These are phyloP conservation scores for Tubosaeta sp. DNA, from an alignment of 768 basidiomycete genomes.

Conservation along the genomic window DNA sequence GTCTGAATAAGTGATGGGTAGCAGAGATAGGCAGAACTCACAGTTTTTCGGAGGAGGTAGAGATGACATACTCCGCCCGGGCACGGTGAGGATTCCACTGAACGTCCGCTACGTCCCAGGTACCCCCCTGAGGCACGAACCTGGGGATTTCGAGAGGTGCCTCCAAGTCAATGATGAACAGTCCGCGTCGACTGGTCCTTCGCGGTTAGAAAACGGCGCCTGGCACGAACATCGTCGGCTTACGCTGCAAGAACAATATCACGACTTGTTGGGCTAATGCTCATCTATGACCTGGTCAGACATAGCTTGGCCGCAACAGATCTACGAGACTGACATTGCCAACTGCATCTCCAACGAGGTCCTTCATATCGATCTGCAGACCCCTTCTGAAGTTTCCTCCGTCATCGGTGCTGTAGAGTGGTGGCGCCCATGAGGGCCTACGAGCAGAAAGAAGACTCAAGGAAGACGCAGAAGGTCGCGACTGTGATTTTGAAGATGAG, in stretches of 20 bases:
- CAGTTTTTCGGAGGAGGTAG: constrained; percentile 88
- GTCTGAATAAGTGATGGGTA: neutral
- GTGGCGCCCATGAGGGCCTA: constrained; percentile 31
- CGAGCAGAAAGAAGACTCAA: constrained; percentile 32
- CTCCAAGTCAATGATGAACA: constrained; percentile 94
- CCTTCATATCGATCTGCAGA: constrained; percentile 76
- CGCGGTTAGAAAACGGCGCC: neutral
- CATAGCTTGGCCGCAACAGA: neutral
- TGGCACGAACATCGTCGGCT: constrained; percentile 22
- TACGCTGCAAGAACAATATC: constrained; percentile 91
- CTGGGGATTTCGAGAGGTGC: constrained; percentile 83
- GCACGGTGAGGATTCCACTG: constrained; percentile 87
- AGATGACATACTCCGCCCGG: constrained; percentile 77
- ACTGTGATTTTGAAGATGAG: constrained; percentile 23
- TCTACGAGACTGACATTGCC: constrained; percentile 58
- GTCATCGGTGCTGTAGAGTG: constrained; percentile 43
- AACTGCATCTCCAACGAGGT: constrained; percentile 74
- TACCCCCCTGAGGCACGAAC: constrained; percentile 93
- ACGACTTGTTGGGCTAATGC: constrained; percentile 81
- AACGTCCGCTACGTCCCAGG: constrained; percentile 93
- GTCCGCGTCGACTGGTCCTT: constrained; percentile 63
- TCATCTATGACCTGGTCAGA: constrained; percentile 56
- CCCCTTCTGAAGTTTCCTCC: constrained; percentile 54
- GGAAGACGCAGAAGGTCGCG: constrained; percentile 7
- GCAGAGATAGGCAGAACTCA: constrained; percentile 32